Base-by-base conservation (phyloP, 495 filamentous ascomycete genomes). In the Pyronema omphalodes region DNA sequence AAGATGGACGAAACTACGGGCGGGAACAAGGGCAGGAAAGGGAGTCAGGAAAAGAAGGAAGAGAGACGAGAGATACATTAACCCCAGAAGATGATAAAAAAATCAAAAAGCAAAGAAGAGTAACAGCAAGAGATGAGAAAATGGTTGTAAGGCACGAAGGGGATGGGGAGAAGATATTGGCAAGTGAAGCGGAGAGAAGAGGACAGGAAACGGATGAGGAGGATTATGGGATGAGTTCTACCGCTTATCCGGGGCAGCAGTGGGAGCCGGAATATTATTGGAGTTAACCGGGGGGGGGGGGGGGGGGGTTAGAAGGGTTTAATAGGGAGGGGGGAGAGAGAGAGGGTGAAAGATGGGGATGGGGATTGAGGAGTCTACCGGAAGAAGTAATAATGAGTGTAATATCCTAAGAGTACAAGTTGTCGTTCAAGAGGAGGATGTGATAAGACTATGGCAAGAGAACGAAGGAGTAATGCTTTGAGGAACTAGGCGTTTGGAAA, bases 191-290 rank as follows among this genome's bases (percentile, higher is more conserved):
- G 5, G 44, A 47, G 2, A 47, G 9, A 9, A 47, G 44, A 17
- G 4, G 23, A 23, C 3, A 47, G 44, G 23, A 47, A 17, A 14
- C 9, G 1, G 50, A 43, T 14, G 50, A 43, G 36, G 50, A 52
- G 7, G 50, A 33, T 0, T 52, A 40, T 43, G 14, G 3, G 1
- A 52, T 52, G 50, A 52, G 50, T 41, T 23, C 17, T 33, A 52
- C 50, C 3, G 50, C 50, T 1, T 43, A 40, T n/a, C 50, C 50
- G 1, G 37, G 35, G 3, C 12, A 17, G 39, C 37, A 40, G 35
- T 52, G 50, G 50, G 50, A 52, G 37, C 50, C 47, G 29, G 5
- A 12, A 12, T 50, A 52, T 52, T 52, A 52, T 52, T 52, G 50
- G 50, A 50, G 47, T 36, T 50, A 36, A n/a, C 7, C 3, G 44